phyloP scores from a whole-genome alignment of 805 yeast species.

The Saccharomycopsis sp. region DNA sequence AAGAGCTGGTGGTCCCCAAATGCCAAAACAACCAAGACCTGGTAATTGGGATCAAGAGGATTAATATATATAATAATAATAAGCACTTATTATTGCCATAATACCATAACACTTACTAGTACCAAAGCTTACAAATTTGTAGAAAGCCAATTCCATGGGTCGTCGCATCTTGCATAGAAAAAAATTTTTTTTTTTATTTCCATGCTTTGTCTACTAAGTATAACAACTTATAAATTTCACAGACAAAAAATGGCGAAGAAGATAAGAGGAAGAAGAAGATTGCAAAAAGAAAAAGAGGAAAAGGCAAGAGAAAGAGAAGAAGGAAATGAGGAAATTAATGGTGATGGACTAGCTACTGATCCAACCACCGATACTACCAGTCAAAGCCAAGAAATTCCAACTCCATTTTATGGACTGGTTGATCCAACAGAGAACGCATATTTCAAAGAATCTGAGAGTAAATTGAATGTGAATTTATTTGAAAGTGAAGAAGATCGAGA shows the following conservation, averaged over 20 bases:
- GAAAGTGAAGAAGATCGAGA: slow-evolving; percentile 62
- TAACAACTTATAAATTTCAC: too few relatives aligned
- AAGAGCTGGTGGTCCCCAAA: slow-evolving; percentile 95
- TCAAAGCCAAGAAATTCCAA: slow-evolving; percentile 24
- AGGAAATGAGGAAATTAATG: background rate
- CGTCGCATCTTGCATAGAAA: too few relatives aligned
- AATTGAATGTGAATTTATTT: slow-evolving; percentile 74
- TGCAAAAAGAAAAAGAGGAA: slow-evolving; percentile 5
- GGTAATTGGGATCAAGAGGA: slow-evolving; percentile 97
- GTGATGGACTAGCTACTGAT: background rate
- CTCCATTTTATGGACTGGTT: slow-evolving; percentile 77
- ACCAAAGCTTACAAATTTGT: too few relatives aligned
- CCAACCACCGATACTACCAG: background rate
- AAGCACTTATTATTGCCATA: too few relatives aligned
- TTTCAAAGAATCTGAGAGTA: slow-evolving; percentile 87
- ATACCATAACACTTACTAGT: too few relatives aligned
- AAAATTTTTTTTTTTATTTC: too few relatives aligned
- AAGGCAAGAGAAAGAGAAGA: slow-evolving; percentile 2
- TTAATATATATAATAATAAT: too few relatives aligned
- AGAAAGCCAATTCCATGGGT: too few relatives aligned
- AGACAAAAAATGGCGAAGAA: slow-evolving; percentile 14
- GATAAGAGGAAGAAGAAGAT: slow-evolving; percentile 19
- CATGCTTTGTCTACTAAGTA: too few relatives aligned
- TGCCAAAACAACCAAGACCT: slow-evolving; percentile 80
- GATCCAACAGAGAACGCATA: slow-evolving; percentile 82